These are phyloP conservation scores for Eutrema heterophyllum DNA, from an alignment of 345 rosid genomes.

Conservation along the genomic window DNA sequence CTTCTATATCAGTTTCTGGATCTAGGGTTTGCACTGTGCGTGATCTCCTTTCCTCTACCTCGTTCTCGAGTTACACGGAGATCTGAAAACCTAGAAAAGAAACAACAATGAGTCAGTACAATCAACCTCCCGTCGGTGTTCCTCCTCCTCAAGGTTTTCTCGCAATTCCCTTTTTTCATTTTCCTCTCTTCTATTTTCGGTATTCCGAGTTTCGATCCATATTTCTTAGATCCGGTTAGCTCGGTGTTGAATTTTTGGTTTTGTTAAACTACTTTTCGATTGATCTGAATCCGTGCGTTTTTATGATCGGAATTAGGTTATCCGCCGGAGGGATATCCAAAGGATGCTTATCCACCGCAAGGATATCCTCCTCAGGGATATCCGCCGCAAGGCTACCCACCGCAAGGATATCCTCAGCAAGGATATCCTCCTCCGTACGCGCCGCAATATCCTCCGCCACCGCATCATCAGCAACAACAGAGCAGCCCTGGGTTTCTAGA, in stretches of 20 bases:
- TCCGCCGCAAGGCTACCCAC: constrained; percentile 42
- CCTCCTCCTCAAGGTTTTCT: constrained; percentile 87
- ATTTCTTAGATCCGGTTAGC: constrained; percentile 1
- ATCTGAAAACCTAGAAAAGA: background rate
- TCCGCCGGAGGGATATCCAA: constrained; percentile 83
- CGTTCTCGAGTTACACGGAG: background rate
- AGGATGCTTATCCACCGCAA: constrained; percentile 43
- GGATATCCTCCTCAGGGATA: constrained; percentile 71
- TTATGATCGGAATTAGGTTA: constrained; percentile 46
- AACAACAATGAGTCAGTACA: constrained; percentile 69
- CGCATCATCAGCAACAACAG: constrained; percentile 39
- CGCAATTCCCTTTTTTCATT: background rate
- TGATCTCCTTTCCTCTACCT: background rate
- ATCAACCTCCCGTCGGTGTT: constrained; percentile 85
- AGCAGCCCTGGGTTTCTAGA: constrained; percentile 47
- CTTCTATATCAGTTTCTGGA: constrained; percentile 2
- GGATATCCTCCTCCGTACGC: constrained; percentile 70
- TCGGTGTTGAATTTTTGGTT: background rate
- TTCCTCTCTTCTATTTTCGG: background rate
- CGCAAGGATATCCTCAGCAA: constrained; percentile 43
- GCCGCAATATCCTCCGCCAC: constrained; percentile 78
- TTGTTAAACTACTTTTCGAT: background rate
- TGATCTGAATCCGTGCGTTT: constrained; percentile 19
- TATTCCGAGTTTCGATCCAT: background rate
- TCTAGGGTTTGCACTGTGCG: constrained; percentile 6